Conservation (phyloP, 169 alveolate genomes). For the Cryptosporidium muris region DNA sequence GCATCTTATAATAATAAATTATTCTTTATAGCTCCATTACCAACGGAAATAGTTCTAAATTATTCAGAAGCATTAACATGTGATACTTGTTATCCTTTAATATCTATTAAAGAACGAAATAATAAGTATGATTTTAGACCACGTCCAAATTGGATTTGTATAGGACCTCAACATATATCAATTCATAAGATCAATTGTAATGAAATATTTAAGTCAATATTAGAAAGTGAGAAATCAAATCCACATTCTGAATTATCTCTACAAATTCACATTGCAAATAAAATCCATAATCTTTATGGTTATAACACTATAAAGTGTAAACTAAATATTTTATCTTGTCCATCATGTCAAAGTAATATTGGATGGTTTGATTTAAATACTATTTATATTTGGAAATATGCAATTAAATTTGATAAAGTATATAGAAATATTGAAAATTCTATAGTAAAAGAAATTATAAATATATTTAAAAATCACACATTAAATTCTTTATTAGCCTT, state of each 20-base stretch:
- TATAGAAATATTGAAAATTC: background rate
- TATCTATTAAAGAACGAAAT: too few relatives aligned
- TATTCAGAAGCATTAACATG: constrained; percentile 54
- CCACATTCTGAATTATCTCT: too few relatives aligned
- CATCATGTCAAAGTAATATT: background rate
- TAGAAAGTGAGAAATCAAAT: too few relatives aligned
- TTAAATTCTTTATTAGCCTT: background rate
- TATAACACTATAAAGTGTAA: background rate
- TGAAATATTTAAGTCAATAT: too few relatives aligned
- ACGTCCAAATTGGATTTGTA: constrained; percentile 41
- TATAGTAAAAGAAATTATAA: background rate
- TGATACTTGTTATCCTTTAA: constrained; percentile 38
- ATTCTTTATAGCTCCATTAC: constrained; percentile 38
- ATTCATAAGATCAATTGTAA: background rate
- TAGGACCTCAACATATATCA: constrained; percentile 55
- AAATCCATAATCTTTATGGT: constrained; percentile 27
- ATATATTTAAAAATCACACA: constrained; percentile 12
- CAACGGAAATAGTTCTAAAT: constrained; percentile 54
- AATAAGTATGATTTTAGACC: constrained; percentile 8
- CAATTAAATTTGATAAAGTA: background rate
- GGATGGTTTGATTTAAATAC: constrained; percentile 35
- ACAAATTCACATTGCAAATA: background rate
- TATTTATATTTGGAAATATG: constrained; percentile 22
- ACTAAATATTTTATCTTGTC: background rate
- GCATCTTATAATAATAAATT: constrained; percentile 5